A percentile compares a stretch with the other conserved stretches of the same genome.
phyloP scores from a whole-genome alignment of 176 grass and related monocot species.

The Oryza officinalis region DNA sequence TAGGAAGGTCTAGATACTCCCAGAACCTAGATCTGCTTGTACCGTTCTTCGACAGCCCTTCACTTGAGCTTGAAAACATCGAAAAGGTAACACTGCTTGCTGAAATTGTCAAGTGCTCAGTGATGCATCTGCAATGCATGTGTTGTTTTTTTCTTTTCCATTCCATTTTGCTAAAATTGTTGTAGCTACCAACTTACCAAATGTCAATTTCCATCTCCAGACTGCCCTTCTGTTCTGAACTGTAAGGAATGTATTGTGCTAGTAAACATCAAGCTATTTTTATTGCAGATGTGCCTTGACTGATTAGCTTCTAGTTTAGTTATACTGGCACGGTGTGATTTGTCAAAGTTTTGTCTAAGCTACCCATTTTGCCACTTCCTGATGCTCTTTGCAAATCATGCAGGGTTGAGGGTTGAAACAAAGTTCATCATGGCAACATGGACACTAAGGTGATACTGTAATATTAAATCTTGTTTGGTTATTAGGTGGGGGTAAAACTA shows the following conservation, averaged over 20 bases:
- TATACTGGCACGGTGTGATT: not conserved
- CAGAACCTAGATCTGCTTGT: slow-evolving; percentile 77
- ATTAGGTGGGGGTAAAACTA: not conserved
- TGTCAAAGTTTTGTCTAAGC: not conserved
- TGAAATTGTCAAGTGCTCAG: not conserved
- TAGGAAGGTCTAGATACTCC: slow-evolving; percentile 67
- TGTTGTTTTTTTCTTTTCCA: not conserved
- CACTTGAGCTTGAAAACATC: slow-evolving; percentile 66
- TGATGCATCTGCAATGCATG: not conserved
- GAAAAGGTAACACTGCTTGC: slow-evolving; percentile 44
- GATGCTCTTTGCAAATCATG: slow-evolving; percentile 2
- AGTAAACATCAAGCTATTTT: not conserved
- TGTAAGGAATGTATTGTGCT: not conserved
- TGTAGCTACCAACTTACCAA: not conserved
- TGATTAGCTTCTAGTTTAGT: not conserved
- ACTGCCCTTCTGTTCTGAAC: not conserved
- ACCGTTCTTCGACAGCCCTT: slow-evolving; percentile 80
- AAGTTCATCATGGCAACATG: slow-evolving; percentile 72
- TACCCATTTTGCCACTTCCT: not conserved
- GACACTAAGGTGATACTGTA: slow-evolving; percentile 58
- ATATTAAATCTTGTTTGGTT: not conserved
- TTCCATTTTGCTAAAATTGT: not conserved
- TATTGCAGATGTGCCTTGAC: not conserved
- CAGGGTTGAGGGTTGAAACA: slow-evolving; percentile 50
- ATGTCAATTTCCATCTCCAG: no score